phyloP scores from a whole-genome alignment of 169 alveolate genomes.

The Babesia ovis region DNA sequence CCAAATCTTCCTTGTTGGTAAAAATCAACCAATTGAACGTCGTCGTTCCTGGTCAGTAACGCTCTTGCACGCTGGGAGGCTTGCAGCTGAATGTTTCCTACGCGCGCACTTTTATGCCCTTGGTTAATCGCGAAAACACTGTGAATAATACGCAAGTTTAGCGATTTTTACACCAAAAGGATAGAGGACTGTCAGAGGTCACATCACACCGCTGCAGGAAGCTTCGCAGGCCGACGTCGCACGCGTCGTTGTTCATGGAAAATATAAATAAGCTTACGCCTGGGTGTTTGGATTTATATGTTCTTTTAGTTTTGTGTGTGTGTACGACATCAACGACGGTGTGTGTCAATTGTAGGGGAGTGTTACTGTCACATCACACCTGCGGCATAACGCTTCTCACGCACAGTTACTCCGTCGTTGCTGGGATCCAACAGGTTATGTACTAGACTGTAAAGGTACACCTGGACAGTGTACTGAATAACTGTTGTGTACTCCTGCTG shows the following conservation, averaged over 20 bases:
- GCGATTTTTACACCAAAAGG: neutral
- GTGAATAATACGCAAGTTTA: neutral
- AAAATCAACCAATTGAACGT: neutral
- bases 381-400: neutral
- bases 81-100: constrained; percentile 1
- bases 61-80: neutral
- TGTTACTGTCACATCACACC: neutral
- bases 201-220: neutral
- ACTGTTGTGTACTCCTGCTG: neutral
- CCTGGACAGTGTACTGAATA: too few species aligned
- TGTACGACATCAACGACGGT: neutral
- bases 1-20: neutral
- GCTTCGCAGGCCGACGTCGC: neutral
- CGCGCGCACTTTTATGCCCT: constrained; percentile 7
- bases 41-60: neutral
- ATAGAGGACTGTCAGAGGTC: neutral
- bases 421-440: too few species aligned
- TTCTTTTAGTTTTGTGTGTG: neutral
- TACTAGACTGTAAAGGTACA: too few species aligned
- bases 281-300: neutral
- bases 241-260: neutral
- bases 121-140: neutral
- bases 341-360: constrained; percentile 18
- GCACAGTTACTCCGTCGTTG: neutral
- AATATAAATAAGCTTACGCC: neutral